A percentile compares a stretch with the other conserved stretches of the same genome.
These are phyloP conservation scores for Aspergillus fischeri DNA, from an alignment of 2,329 filamentous ascomycete genomes.

Conservation along the genomic window DNA sequence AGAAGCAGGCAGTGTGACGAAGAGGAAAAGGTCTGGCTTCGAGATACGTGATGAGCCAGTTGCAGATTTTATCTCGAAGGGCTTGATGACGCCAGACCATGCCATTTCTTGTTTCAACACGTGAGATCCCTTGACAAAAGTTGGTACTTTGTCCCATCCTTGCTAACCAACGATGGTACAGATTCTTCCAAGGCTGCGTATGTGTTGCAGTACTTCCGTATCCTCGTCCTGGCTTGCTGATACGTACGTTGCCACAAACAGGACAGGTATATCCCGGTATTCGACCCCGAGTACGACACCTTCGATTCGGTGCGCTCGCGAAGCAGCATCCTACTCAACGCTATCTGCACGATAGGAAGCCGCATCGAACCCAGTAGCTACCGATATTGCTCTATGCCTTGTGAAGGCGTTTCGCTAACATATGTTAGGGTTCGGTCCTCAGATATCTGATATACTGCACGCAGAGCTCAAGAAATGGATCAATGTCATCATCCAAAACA, in stretches of 20 bases:
- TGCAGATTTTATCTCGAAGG: constrained; percentile 32
- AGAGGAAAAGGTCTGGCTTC: constrained; percentile 30
- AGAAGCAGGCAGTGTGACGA: constrained; percentile 11
- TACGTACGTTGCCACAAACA: constrained; percentile 10
- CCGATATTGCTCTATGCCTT: too few species aligned
- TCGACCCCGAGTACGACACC: constrained; percentile 44
- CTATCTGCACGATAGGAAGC: constrained; percentile 51
- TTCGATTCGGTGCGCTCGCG: constrained; percentile 44
- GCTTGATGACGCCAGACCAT: constrained; percentile 30
- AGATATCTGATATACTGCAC: constrained; percentile 42
- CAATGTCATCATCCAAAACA: constrained; percentile 42
- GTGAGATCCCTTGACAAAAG: background rate
- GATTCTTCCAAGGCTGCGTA: constrained; percentile 38
- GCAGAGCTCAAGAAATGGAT: constrained; percentile 44
- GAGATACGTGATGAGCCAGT: constrained; percentile 31
- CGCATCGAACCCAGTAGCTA: constrained; percentile 35
- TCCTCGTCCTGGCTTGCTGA: background rate
- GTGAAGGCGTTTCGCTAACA: background rate
- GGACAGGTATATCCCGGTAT: constrained; percentile 49
- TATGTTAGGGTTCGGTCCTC: constrained; percentile 21
- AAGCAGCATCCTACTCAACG: constrained; percentile 50
- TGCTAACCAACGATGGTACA: constrained; percentile 2
- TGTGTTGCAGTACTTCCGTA: constrained; percentile 1
- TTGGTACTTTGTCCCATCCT: background rate
- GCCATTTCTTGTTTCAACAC: constrained; percentile 32